Conservation (phyloP, 805 yeast species). For the Priceomyces melissophilus region DNA sequence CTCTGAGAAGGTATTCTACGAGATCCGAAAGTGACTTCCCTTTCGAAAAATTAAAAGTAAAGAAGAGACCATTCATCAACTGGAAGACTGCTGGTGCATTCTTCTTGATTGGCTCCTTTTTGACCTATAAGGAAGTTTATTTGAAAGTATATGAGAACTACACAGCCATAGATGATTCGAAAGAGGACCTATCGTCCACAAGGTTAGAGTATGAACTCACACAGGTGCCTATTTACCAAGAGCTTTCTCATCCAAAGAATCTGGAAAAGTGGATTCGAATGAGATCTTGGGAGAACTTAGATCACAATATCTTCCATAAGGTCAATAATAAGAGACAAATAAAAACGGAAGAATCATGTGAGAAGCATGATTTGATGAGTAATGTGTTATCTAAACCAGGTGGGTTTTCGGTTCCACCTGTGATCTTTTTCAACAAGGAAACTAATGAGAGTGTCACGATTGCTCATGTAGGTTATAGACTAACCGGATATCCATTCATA, state of each 20-base stretch:
- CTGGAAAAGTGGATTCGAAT: slow-evolving; percentile 45
- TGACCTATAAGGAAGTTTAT: slow-evolving; percentile 25
- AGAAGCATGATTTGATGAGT: slow-evolving; percentile 21
- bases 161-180: slow-evolving; percentile 17
- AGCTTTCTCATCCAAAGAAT: slow-evolving; percentile 42
- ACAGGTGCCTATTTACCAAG: slow-evolving; percentile 48
- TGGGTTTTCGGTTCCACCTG: slow-evolving; percentile 72
- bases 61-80: slow-evolving; percentile 22
- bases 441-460: slow-evolving; percentile 62
- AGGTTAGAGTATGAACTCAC: slow-evolving; percentile 48
- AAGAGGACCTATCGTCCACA: slow-evolving; percentile 24
- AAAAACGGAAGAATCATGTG: slow-evolving; percentile 15
- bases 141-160: slow-evolving; percentile 22
- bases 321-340: slow-evolving; percentile 6
- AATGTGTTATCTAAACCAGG: slow-evolving; percentile 69
- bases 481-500: slow-evolving; percentile 84
- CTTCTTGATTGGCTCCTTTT: slow-evolving; percentile 18
- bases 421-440: slow-evolving; percentile 55
- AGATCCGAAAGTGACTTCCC: slow-evolving; percentile 30
- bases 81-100: slow-evolving; percentile 26
- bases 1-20: slow-evolving; percentile 17
- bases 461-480: slow-evolving; percentile 70
- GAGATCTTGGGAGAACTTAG: slow-evolving; percentile 43
- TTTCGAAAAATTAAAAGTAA: slow-evolving; percentile 24
- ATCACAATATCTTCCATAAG: slow-evolving; percentile 32